phyloP scores from a whole-genome alignment of 495 filamentous ascomycete species.

The Aspergillus conjunctus region DNA sequence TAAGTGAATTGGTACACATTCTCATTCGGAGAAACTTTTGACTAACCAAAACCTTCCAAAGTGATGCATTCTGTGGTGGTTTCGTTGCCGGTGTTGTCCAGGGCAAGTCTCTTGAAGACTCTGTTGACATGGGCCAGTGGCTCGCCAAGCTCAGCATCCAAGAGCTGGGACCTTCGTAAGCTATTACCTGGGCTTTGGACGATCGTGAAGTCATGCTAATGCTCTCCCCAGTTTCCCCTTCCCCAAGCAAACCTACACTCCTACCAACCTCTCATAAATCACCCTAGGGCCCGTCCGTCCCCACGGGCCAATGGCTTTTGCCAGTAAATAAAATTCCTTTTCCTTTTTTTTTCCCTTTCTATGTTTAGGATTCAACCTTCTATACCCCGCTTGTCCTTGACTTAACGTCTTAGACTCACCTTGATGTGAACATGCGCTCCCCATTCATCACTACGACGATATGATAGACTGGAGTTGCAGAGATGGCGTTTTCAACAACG shows the following conservation, averaged over 20 bases:
- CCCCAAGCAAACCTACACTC: conserved; percentile 77
- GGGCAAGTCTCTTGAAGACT: conserved; percentile 73
- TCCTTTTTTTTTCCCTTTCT: conserved; percentile 25
- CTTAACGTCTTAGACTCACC: conserved; percentile 40
- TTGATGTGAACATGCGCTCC: conserved; percentile 16
- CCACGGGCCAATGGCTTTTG: conserved; percentile 1
- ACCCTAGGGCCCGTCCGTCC: conserved; percentile 1
- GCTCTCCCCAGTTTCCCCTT: conserved; percentile 65
- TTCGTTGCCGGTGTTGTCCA: conserved; percentile 86
- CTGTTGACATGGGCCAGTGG: conserved; percentile 92
- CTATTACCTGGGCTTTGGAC: conserved; percentile 4
- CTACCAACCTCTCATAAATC: conserved; percentile 40
- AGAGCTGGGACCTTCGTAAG: conserved; percentile 94
- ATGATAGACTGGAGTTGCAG: conserved; percentile 29
- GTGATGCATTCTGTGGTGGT: conserved; percentile 95
- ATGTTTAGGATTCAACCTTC: conserved; percentile 51
- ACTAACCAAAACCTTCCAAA: conserved; percentile 26
- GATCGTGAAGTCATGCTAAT: conserved; percentile 18
- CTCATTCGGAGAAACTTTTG: neutral
- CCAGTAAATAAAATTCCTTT: conserved; percentile 24
- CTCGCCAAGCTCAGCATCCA: conserved; percentile 87
- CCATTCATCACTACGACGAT: conserved; percentile 16
- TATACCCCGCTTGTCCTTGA: conserved; percentile 47
- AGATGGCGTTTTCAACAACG: conserved; percentile 50
- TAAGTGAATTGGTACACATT: conserved; percentile 37